phyloP scores from a whole-genome alignment of 2,329 filamentous ascomycete species.

The Cladosporium sp. region DNA sequence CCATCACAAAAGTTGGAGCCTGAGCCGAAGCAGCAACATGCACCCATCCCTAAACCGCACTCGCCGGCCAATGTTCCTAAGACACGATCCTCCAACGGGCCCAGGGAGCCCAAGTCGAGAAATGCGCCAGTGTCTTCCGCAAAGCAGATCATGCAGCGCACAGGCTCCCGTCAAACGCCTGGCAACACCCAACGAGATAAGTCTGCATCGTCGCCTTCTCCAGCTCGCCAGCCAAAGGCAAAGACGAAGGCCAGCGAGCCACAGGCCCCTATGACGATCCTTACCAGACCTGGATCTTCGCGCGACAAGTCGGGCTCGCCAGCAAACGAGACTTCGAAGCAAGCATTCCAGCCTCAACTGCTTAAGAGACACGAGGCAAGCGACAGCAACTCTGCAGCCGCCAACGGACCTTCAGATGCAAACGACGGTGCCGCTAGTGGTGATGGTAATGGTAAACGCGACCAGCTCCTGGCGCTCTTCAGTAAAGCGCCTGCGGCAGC shows the following conservation, averaged over 20 bases:
- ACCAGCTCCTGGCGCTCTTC: constrained; percentile 34
- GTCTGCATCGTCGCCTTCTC: constrained; percentile 8
- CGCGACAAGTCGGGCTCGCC: constrained; percentile 23
- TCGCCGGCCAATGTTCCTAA: constrained; percentile 6
- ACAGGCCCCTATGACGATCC: constrained; percentile 23
- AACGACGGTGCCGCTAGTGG: constrained; percentile 20
- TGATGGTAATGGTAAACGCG: constrained; percentile 27
- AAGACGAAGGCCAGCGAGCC: constrained; percentile 9
- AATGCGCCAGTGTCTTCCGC: not conserved
- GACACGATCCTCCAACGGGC: not conserved
- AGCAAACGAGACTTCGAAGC: constrained; percentile 26
- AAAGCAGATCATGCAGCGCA: constrained; percentile 17
- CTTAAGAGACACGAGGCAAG: constrained; percentile 30
- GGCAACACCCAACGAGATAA: not conserved
- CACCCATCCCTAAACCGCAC: not conserved
- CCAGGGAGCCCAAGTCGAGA: not conserved
- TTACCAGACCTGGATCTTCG: constrained; percentile 30
- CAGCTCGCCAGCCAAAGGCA: constrained; percentile 6
- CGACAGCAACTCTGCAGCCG: constrained; percentile 19
- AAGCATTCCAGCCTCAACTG: constrained; percentile 33
- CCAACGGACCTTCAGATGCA: not conserved
- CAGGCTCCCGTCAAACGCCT: constrained; percentile 1
- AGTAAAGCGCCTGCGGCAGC: constrained; percentile 4
- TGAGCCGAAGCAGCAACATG: constrained; percentile 4
- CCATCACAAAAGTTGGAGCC: not conserved